Percentiles rank a stretch among this genome's conserved stretches.
Evolutionary conservation across 768 basidiomycete genomes (phyloP).

Genomic region (Auriscalpium vulgare): DNA sequence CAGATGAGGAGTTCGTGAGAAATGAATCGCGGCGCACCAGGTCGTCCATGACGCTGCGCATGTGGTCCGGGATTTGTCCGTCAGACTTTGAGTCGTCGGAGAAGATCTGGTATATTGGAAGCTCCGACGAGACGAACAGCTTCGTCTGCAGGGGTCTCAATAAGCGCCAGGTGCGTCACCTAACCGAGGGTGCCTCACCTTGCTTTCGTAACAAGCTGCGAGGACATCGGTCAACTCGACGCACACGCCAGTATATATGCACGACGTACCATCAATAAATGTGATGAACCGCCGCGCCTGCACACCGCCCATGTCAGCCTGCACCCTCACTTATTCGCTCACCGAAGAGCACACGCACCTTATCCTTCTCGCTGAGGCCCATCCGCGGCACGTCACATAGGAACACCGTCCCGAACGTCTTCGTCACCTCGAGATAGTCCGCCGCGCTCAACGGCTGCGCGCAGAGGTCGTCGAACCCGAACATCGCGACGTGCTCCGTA

Average conservation of each 20-base stretch:
- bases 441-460: slow-evolving; percentile 87
- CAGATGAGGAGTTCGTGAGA: slow-evolving; percentile 1
- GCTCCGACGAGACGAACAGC: slow-evolving; percentile 87
- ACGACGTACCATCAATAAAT: slow-evolving; percentile 77
- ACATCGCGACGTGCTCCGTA: slow-evolving; percentile 72
- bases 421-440: slow-evolving; percentile 92
- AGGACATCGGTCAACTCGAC: background rate
- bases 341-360: slow-evolving; percentile 38
- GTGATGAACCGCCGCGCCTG: slow-evolving; percentile 95
- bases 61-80: slow-evolving; percentile 63
- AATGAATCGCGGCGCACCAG: slow-evolving; percentile 42
- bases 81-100: slow-evolving; percentile 51
- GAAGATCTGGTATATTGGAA: slow-evolving; percentile 86
- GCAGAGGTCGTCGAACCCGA: slow-evolving; percentile 81
- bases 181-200: slow-evolving; percentile 32
- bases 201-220: slow-evolving; percentile 86
- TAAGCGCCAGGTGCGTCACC: background rate
- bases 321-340: background rate
- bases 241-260: background rate
- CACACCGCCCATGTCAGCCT: slow-evolving; percentile 1
- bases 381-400: slow-evolving; percentile 83
- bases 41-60: slow-evolving; percentile 93
- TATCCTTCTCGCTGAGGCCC: slow-evolving; percentile 80
- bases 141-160: slow-evolving; percentile 52
- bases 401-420: slow-evolving; percentile 82